A percentile compares a stretch with the other conserved stretches of the same genome.
phyloP scores from a whole-genome alignment of 495 filamentous ascomycete genomes.

The Chaetomium fimeti region DNA sequence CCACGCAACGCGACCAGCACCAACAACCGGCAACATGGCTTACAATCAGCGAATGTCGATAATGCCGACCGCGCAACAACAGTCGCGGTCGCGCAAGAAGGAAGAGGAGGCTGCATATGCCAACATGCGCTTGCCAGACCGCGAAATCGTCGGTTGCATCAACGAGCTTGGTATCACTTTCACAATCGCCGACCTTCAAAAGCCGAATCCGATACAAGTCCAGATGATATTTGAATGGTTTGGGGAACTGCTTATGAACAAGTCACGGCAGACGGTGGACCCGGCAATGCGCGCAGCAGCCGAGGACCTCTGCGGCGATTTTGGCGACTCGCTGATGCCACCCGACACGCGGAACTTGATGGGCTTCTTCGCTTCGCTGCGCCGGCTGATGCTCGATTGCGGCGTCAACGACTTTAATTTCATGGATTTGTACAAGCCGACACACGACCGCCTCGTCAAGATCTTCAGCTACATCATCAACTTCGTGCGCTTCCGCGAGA shows the following conservation, averaged over 20 bases:
- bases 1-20: slow-evolving; percentile 9
- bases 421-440: slow-evolving; percentile 82
- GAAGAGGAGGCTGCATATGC: slow-evolving; percentile 77
- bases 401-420: slow-evolving; percentile 92
- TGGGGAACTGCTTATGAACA: slow-evolving; percentile 87
- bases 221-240: slow-evolving; percentile 98
- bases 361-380: slow-evolving; percentile 83
- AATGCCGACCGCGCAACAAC: slow-evolving; percentile 55
- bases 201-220: slow-evolving; percentile 88
- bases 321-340: slow-evolving; percentile 74
- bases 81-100: slow-evolving; percentile 62
- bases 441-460: slow-evolving; percentile 79
- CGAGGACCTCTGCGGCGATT: slow-evolving; percentile 74
- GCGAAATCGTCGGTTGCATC: slow-evolving; percentile 94
- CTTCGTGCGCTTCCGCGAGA: slow-evolving; percentile 94
- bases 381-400: slow-evolving; percentile 77
- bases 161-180: slow-evolving; percentile 92
- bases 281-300: slow-evolving; percentile 89
- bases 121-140: slow-evolving; percentile 81
- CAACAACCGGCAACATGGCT: slow-evolving; percentile 49
- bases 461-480: slow-evolving; percentile 97
- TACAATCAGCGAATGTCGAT: slow-evolving; percentile 82
- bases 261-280: slow-evolving; percentile 84
- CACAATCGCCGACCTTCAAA: slow-evolving; percentile 82
- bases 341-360: slow-evolving; percentile 85